phyloP scores from a whole-genome alignment of 2,329 filamentous ascomycete species.

The Byssochlamys sp. region DNA sequence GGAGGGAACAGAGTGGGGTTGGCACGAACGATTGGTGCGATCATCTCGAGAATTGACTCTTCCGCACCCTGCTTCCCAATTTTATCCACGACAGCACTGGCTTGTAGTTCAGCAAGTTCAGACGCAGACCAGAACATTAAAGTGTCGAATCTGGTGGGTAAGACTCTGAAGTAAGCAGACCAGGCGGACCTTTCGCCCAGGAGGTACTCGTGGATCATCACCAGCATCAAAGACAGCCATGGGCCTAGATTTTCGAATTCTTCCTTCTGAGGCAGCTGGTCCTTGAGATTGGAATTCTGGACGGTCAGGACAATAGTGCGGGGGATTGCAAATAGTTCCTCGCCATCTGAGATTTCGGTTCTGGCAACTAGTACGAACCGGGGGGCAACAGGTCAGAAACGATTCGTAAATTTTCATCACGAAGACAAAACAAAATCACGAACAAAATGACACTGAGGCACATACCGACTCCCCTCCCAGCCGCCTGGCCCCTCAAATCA shows the following conservation, averaged over 20 bases:
- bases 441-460: constrained; percentile 12
- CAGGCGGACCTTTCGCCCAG: constrained; percentile 54
- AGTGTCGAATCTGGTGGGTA: constrained; percentile 66
- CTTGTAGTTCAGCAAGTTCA: constrained; percentile 65
- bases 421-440: constrained; percentile 7
- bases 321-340: constrained; percentile 71
- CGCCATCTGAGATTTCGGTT: constrained; percentile 60
- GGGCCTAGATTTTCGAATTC: constrained; percentile 42
- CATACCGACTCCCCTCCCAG: constrained; percentile 56
- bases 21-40: constrained; percentile 44
- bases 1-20: constrained; percentile 36
- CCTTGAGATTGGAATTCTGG: constrained; percentile 60
- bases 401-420: not conserved
- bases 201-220: constrained; percentile 69
- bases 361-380: constrained; percentile 52
- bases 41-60: constrained; percentile 51
- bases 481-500: constrained; percentile 47
- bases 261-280: constrained; percentile 40
- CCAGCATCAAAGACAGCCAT: constrained; percentile 58
- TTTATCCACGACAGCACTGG: constrained; percentile 64
- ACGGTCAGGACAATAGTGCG: constrained; percentile 60
- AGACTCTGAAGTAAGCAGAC: constrained; percentile 67
- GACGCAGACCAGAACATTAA: constrained; percentile 76
- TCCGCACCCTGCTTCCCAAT: constrained; percentile 68
- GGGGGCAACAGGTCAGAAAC: not conserved